Evolutionary conservation across 768 basidiomycete species (phyloP), one percentile per base, ranked within the genome.

Genomic region (Boletus coccyginus): DNA sequence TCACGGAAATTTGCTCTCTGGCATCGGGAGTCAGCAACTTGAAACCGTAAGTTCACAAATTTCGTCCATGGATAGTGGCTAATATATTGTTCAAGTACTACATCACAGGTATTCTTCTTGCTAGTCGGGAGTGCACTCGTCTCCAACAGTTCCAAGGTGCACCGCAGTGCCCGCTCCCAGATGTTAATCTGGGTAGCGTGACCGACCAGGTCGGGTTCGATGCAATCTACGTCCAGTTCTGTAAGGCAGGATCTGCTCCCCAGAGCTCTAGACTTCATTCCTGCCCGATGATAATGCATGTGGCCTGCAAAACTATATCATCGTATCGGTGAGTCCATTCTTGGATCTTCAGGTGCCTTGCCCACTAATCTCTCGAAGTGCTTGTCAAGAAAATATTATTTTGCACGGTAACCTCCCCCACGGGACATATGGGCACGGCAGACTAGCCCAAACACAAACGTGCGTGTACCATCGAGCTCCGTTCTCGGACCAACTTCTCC

Each of bases 191-290:
- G 8, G 80, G 84, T 11, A 74, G 75, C 10, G 83, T 86, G 21
- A 73, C 90, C 52, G 81, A 87, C 62, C 62, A 75, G 1, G 87
- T 81, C 12, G 77, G 67, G 6, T 90, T 90, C 59, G 88, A 90
- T 70, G 86, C 86, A 2, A 73, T 90, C 56, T 89, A 87, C 64
- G 86, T 89, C 36, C 88, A 88, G 66, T 86, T 89, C 67, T 83
- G 81, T 58, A 35, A 54, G 27, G 56, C 39, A 32, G 36, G 29
- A 32, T 19, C 24, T 43, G 48, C 27, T 49, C 52, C 31, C 29
- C 19, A 5, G 40, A 41, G 9, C 14, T 17, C 53, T 21, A 7
- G 7, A 21, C 40, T 40, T 43, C 29, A 53, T 24, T 27, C 32
- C 40, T 13, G 5, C 14, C 31, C 78, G 78, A 80, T 58, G 76